Conservation (phyloP, 139 green algal genomes). For the Tetradesmus obliquus region DNA sequence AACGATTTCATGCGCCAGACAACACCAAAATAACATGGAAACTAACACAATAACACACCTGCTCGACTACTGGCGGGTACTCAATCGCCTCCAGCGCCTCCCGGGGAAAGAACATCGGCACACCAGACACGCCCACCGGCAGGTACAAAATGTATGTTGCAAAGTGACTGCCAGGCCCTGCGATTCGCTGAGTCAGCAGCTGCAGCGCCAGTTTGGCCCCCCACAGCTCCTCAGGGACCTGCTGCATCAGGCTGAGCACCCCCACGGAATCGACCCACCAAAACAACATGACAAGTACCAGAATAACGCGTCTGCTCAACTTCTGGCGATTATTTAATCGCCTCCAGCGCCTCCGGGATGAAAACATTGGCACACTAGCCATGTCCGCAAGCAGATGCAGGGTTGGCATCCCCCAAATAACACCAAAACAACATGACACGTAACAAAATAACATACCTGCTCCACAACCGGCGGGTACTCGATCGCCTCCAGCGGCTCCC, state of each 20-base stretch:
- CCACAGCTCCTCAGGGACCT: conserved; percentile 83
- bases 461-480: conserved; percentile 78
- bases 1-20: not conserved
- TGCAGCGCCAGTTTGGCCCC: conserved; percentile 61
- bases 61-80: conserved; percentile 79
- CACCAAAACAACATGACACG: conserved; percentile 41
- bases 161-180: conserved; percentile 61
- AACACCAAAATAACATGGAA: not conserved
- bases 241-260: conserved; percentile 70
- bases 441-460: conserved; percentile 58
- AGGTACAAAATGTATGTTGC: conserved; percentile 75
- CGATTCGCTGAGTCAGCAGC: conserved; percentile 68
- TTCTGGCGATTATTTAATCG: no score
- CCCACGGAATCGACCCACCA: not conserved
- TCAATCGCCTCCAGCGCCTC: conserved; percentile 72
- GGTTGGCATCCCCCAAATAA: conserved; percentile 58
- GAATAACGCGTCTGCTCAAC: no score
- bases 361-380: not conserved
- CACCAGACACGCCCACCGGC: conserved; percentile 70
- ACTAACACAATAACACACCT: no score
- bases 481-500: conserved; percentile 64
- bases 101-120: conserved; percentile 84
- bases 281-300: not conserved
- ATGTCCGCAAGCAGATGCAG: not conserved
- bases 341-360: not conserved